Base-by-base conservation (phyloP, 805 yeast genomes). In the Ogataea salicorniae region DNA sequence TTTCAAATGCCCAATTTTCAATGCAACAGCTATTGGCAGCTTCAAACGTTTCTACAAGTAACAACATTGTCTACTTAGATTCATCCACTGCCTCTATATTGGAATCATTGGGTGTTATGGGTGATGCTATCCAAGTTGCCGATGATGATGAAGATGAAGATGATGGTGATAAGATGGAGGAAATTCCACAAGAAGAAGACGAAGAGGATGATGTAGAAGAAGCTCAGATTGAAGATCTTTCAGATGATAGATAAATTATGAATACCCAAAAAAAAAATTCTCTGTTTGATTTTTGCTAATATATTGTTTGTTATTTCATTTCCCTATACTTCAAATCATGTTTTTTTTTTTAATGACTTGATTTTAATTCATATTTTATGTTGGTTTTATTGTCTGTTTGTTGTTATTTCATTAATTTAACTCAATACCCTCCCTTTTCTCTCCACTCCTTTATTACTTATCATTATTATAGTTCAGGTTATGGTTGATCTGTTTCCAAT, bases 11-110 rank as follows among this genome's bases (percentile, higher is more conserved):
- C 43, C 58, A 69, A 49, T 59, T 59, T 36, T 51, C 63, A 31
- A 51, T 64, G 20, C 67, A 62, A 46, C 68, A 65, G 46, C 48
- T 65, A 33, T 58, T 65, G 34, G 64, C 67, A 7, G 66, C 66
- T 20, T 75, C 77, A 50, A 77, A 76, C 42, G 70, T 77, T 47
- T 74, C 81, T 42, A 78, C 79, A 47, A 79, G 78, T 53, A 79
- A 81, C 59, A 85, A 85, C 39, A 83, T 82, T 26, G 77, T 82
- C 45, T 82, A 81, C 61, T 72, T 82, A 53, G 84, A 81, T 58
- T 80, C 83, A 35, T 74, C 83, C 11, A 77, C 85, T 22, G 79
- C 80, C 49, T 79, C 83, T n/a, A 75, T 82, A 57, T 69, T 83
- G 58, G 83, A 83, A 26, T 70, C 76, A 7, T 57, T 73, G 39